Conservation (phyloP, 1,284 basidiomycete genomes). For the Mycena citricolor region DNA sequence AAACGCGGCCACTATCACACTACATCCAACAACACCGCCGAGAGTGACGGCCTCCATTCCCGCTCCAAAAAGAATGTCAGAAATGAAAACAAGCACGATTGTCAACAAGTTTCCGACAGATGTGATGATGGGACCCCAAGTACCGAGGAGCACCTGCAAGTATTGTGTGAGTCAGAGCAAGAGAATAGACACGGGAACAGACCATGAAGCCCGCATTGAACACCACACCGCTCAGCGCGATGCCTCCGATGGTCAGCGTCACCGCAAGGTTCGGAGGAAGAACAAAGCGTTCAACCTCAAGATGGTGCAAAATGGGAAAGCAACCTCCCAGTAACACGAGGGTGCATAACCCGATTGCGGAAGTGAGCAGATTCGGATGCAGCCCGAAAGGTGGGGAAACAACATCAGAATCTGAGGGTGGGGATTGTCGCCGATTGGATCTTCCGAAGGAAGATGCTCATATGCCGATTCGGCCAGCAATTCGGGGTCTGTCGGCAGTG, state of each 20-base stretch:
- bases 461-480: slow-evolving; percentile 43
- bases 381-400: slow-evolving; percentile 71
- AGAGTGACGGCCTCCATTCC: slow-evolving; percentile 55
- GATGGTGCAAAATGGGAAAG: slow-evolving; percentile 65
- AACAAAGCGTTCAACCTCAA: slow-evolving; percentile 57
- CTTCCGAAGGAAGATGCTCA: slow-evolving; percentile 41
- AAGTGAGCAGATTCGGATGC: slow-evolving; percentile 74
- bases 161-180: slow-evolving; percentile 9
- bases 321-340: slow-evolving; percentile 67
- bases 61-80: slow-evolving; percentile 66
- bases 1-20: slow-evolving; percentile 72
- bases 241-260: slow-evolving; percentile 53
- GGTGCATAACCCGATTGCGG: slow-evolving; percentile 67
- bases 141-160: slow-evolving; percentile 65
- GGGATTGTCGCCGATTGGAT: slow-evolving; percentile 13
- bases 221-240: slow-evolving; percentile 62
- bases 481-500: slow-evolving; percentile 61
- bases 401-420: slow-evolving; percentile 34
- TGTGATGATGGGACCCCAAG: slow-evolving; percentile 85
- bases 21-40: slow-evolving; percentile 67
- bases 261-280: slow-evolving; percentile 50
- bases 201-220: slow-evolving; percentile 83
- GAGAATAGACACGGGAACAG: slow-evolving; percentile 22
- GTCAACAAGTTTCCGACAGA: slow-evolving; percentile 83
- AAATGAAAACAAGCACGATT: slow-evolving; percentile 76